phyloP scores from a whole-genome alignment of 2,329 filamentous ascomycete species.

The Botryotinia narcissicola region DNA sequence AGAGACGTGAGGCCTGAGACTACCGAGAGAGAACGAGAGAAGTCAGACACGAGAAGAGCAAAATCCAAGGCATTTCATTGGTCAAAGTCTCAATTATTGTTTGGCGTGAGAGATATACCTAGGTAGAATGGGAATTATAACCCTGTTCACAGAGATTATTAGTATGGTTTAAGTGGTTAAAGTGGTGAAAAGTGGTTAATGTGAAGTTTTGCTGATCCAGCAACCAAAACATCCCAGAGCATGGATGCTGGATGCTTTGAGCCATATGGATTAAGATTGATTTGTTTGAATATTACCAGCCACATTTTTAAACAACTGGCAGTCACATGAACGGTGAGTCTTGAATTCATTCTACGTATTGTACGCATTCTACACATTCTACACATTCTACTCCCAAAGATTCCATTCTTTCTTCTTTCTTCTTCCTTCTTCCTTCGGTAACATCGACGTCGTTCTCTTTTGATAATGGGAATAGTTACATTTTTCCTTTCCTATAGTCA shows the following conservation, averaged over 20 bases:
- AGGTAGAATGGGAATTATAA: not conserved
- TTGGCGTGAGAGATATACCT: not conserved
- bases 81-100: not conserved
- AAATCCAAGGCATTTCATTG: not conserved
- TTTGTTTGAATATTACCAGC: not conserved
- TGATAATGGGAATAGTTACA: not conserved
- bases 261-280: not conserved
- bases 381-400: not conserved
- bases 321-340: conserved; percentile 7
- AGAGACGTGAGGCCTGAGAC: not conserved
- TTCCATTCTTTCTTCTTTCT: not conserved
- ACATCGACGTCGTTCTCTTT: not conserved
- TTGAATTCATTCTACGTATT: not conserved
- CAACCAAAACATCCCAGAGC: not conserved
- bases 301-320: conserved; percentile 3
- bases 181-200: not conserved
- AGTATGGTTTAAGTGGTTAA: not conserved
- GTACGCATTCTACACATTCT: not conserved
- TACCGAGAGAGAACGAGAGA: not conserved
- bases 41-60: not conserved
- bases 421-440: not conserved
- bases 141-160: not conserved
- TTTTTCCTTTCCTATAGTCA: not conserved
- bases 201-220: not conserved
- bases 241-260: not conserved